Conservation (phyloP, 1,139 yeast genomes). For the Wickerhamiella infanticola region DNA sequence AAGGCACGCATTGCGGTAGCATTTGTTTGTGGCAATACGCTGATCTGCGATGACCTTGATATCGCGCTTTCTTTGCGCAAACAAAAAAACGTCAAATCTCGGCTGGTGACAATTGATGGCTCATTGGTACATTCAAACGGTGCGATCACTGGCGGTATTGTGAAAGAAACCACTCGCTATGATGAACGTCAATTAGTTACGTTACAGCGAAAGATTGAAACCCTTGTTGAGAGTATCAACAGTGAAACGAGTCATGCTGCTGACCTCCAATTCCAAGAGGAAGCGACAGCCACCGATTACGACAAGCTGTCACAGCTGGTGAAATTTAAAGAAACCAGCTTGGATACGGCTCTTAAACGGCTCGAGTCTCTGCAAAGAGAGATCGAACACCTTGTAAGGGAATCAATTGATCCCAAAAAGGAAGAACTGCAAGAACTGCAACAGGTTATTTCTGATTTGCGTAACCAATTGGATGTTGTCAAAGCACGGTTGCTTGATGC, state of each 20-base stretch:
- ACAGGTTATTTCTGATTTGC: background rate
- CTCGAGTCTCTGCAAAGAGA: background rate
- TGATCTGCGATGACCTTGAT: conserved; percentile 60
- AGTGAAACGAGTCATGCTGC: conserved; percentile 16
- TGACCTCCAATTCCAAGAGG: conserved; percentile 8
- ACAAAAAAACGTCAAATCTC: conserved; percentile 43
- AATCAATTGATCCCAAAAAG: too few relatives aligned
- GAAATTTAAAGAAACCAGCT: background rate
- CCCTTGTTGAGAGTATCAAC: conserved; percentile 37
- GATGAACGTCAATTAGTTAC: conserved; percentile 21
- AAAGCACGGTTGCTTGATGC: background rate
- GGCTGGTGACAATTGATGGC: conserved; percentile 72
- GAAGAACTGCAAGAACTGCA: background rate
- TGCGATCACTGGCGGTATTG: conserved; percentile 79
- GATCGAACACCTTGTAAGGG: background rate
- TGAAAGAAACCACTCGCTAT: conserved; percentile 17
- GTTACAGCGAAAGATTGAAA: conserved; percentile 27
- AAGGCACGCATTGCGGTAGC: conserved; percentile 57
- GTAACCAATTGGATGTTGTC: background rate
- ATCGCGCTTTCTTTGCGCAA: conserved; percentile 63
- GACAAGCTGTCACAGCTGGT: conserved; percentile 1
- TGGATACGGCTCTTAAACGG: conserved; percentile 1
- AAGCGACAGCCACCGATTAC: conserved; percentile 2
- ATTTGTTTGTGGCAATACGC: conserved; percentile 64
- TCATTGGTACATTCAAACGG: conserved; percentile 75